Conservation (phyloP, 1,284 basidiomycete genomes). For the Xerocomus amazonicus region DNA sequence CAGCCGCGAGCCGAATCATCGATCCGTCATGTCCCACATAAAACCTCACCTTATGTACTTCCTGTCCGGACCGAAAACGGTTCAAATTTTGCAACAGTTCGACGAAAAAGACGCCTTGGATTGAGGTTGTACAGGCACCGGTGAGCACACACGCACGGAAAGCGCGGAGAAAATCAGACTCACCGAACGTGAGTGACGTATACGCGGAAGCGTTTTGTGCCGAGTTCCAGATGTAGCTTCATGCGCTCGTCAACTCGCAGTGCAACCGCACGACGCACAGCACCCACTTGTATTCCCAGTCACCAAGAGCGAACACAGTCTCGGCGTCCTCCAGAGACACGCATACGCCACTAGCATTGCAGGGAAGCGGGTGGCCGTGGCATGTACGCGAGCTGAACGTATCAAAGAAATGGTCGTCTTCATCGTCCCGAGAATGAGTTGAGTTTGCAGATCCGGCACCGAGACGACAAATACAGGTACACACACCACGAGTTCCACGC, state of each 20-base stretch:
- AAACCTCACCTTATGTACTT: slow-evolving; percentile 39
- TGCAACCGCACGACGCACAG: background rate
- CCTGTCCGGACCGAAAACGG: slow-evolving; percentile 28
- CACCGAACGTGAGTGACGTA: slow-evolving; percentile 48
- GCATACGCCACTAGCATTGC: slow-evolving; percentile 44
- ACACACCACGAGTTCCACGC: slow-evolving; percentile 49
- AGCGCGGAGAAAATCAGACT: slow-evolving; percentile 1
- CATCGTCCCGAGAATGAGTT: background rate
- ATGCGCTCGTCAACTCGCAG: background rate
- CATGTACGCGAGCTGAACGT: slow-evolving; percentile 50
- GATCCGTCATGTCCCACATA: slow-evolving; percentile 52
- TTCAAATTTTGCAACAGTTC: slow-evolving; percentile 35
- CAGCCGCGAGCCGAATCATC: slow-evolving; percentile 47
- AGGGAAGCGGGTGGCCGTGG: slow-evolving; percentile 46
- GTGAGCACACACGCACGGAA: background rate
- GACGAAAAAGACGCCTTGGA: slow-evolving; percentile 36
- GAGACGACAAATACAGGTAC: slow-evolving; percentile 8
- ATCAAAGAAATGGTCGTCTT: slow-evolving; percentile 47
- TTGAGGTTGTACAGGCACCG: background rate
- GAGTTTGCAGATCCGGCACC: background rate
- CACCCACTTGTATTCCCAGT: slow-evolving; percentile 51
- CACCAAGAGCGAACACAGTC: slow-evolving; percentile 40
- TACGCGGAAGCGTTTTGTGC: slow-evolving; percentile 41
- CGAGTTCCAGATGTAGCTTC: slow-evolving; percentile 51
- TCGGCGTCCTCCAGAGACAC: slow-evolving; percentile 43